Percentiles rank a stretch among this genome's conserved stretches.
Conservation (phyloP, 768 basidiomycete genomes). For the Lentinula sp. region DNA sequence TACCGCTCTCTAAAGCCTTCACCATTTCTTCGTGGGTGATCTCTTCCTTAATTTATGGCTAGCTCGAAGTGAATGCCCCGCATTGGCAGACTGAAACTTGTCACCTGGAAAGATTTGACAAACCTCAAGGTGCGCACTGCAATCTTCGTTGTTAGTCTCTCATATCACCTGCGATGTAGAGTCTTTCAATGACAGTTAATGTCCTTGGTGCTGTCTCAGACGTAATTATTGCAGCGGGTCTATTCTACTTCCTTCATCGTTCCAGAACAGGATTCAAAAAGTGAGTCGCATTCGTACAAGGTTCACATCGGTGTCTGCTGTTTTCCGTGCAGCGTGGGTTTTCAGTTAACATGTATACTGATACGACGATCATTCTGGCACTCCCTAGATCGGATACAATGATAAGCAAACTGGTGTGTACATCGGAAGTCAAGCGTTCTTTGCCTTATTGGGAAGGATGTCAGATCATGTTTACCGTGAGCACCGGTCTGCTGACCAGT, state of each 20-base stretch:
- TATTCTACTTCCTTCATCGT: slow-evolving; percentile 43
- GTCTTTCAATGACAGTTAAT: slow-evolving; percentile 52
- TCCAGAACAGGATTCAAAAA: slow-evolving; percentile 51
- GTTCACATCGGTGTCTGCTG: not conserved
- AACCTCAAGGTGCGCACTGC: slow-evolving; percentile 33
- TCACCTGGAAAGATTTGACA: slow-evolving; percentile 37
- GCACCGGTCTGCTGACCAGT: slow-evolving; percentile 35
- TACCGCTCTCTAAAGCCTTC: slow-evolving; percentile 26
- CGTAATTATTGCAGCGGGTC: slow-evolving; percentile 40
- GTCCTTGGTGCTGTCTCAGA: slow-evolving; percentile 44
- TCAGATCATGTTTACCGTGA: slow-evolving; percentile 34
- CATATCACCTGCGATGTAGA: slow-evolving; percentile 21
- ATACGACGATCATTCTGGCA: not conserved
- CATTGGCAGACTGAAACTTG: slow-evolving; percentile 30
- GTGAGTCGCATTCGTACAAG: slow-evolving; percentile 17
- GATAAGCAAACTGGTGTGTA: slow-evolving; percentile 30
- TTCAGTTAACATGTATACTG: slow-evolving; percentile 14
- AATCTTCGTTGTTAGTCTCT: not conserved
- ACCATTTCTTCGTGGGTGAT: slow-evolving; percentile 39
- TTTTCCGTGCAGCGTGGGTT: not conserved
- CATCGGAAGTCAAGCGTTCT: not conserved
- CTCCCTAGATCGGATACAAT: slow-evolving; percentile 35
- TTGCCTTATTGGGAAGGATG: not conserved
- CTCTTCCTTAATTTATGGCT: not conserved
- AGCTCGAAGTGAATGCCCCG: not conserved